Percentiles rank a stretch among this genome's conserved stretches.
phyloP scores from a whole-genome alignment of 345 rosid genomes.

The Eucalyptus paniculata region DNA sequence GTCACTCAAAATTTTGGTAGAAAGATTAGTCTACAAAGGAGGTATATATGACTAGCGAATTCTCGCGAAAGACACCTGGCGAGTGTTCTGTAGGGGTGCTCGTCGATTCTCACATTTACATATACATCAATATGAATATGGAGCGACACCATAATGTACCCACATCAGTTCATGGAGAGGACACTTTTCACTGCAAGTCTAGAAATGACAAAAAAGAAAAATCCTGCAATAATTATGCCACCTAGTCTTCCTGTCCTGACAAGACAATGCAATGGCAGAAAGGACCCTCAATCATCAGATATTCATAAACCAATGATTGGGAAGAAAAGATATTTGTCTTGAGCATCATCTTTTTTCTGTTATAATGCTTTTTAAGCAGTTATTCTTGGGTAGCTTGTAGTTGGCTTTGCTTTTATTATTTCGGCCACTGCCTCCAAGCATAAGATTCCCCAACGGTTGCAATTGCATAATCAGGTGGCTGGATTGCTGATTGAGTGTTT shows the following conservation, averaged over 20 bases:
- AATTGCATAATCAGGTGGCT: neutral
- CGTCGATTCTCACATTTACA: neutral
- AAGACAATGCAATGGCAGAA: neutral
- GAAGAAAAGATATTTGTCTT: neutral
- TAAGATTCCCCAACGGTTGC: constrained; percentile 34
- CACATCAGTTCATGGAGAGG: neutral
- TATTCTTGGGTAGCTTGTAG: neutral
- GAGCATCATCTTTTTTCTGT: neutral
- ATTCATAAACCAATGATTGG: neutral
- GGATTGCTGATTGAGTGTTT: constrained; percentile 4
- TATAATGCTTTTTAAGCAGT: neutral
- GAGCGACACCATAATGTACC: neutral
- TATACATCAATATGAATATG: neutral
- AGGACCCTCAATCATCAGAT: neutral
- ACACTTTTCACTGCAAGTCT: neutral
- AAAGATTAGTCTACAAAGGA: neutral
- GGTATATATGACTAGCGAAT: neutral
- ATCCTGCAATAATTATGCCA: neutral
- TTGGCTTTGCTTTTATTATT: neutral
- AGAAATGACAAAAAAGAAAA: neutral
- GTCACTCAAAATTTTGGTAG: neutral
- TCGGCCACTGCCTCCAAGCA: constrained; percentile 39
- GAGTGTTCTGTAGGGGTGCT: neutral
- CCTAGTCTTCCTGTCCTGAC: neutral
- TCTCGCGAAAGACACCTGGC: neutral